Percentiles rank a stretch among this genome's conserved stretches.
phyloP scores from a whole-genome alignment of 768 basidiomycete species.

The Tulasnella sp. region DNA sequence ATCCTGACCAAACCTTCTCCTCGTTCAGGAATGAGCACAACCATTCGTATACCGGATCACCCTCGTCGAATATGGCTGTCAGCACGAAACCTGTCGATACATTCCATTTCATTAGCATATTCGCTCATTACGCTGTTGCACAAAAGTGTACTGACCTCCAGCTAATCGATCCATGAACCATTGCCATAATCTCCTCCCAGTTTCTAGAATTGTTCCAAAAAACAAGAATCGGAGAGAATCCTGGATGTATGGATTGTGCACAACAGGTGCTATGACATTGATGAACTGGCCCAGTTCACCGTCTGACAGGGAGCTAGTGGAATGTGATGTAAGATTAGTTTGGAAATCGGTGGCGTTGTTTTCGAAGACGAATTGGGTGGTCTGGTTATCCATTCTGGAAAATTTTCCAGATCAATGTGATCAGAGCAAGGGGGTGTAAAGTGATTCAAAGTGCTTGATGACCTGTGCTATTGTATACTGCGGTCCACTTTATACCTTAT shows the following conservation, averaged over 20 bases:
- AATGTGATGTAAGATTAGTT: background rate
- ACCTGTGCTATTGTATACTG: background rate
- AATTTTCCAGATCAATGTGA: no score
- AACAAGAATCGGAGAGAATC: slow-evolving; percentile 18
- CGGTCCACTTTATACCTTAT: no score
- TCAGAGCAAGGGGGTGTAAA: no score
- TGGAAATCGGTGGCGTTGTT: background rate
- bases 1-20: slow-evolving; percentile 32
- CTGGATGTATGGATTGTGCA: slow-evolving; percentile 9
- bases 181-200: slow-evolving; percentile 18
- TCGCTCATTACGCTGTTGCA: background rate
- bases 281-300: background rate
- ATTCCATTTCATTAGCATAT: background rate
- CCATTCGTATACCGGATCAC: slow-evolving; percentile 41
- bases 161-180: slow-evolving; percentile 13
- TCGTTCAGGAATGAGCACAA: slow-evolving; percentile 34
- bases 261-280: slow-evolving; percentile 1
- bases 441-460: background rate
- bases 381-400: background rate
- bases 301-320: background rate
- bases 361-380: background rate
- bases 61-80: slow-evolving; percentile 35
- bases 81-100: slow-evolving; percentile 30
- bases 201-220: slow-evolving; percentile 20
- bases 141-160: slow-evolving; percentile 1